A percentile compares a stretch with the other conserved stretches of the same genome.
phyloP scores from a whole-genome alignment of 805 yeast genomes.

The Ogataea nakhonphanomensis region DNA sequence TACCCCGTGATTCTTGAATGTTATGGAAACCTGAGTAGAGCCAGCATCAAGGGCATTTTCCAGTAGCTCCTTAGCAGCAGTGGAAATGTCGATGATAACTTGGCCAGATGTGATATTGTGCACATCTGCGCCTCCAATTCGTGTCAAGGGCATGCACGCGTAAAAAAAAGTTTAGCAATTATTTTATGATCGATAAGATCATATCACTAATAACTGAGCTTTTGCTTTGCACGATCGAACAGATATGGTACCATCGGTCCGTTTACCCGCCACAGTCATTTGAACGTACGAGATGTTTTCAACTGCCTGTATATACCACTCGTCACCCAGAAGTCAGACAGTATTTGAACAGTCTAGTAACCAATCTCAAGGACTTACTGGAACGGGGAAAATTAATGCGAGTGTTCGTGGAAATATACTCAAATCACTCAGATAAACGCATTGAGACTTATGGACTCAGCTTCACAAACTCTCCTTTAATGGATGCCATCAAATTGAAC shows the following conservation, averaged over 20 bases:
- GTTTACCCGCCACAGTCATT: conserved; percentile 55
- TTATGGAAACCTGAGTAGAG: conserved; percentile 63
- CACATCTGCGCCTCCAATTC: conserved; percentile 51
- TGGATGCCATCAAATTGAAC: conserved; percentile 18
- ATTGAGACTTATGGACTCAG: conserved; percentile 29
- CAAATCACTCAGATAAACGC: conserved; percentile 1
- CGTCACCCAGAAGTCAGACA: conserved; percentile 44
- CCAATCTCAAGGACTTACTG: conserved; percentile 20
- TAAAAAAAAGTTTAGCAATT: background rate
- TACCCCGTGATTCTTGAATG: conserved; percentile 67
- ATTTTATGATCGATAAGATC: conserved; percentile 18
- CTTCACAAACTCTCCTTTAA: conserved; percentile 26
- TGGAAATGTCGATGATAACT: conserved; percentile 74
- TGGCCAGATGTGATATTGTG: conserved; percentile 88
- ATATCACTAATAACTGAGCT: conserved; percentile 44
- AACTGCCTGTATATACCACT: conserved; percentile 39
- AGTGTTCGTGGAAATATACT: conserved; percentile 23
- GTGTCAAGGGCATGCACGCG: conserved; percentile 30
- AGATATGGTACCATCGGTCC: conserved; percentile 48
- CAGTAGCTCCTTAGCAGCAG: conserved; percentile 79
- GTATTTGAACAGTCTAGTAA: conserved; percentile 35
- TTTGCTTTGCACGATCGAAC: conserved; percentile 48
- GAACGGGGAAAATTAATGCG: conserved; percentile 24
- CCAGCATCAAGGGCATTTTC: conserved; percentile 86
- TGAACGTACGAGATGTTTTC: conserved; percentile 39